A percentile compares a stretch with the other conserved stretches of the same genome.
These are phyloP conservation scores for Dactylellina haptotyla DNA, from an alignment of 2,329 filamentous ascomycete species.

Conservation along the genomic window DNA sequence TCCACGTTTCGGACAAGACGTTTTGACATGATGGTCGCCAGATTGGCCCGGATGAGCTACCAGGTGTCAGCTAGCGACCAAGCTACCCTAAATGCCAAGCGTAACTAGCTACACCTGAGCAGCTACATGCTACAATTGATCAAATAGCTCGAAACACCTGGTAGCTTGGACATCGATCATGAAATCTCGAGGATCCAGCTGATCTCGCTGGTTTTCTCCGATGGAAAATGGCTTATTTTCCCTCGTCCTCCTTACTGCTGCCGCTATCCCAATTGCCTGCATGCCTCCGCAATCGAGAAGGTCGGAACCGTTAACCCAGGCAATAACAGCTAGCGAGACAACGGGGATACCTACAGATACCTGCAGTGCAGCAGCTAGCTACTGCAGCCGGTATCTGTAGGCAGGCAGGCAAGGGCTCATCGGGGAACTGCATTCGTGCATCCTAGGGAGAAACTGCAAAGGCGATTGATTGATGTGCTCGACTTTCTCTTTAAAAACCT, in stretches of 20 bases:
- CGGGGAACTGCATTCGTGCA: slow-evolving; percentile 46
- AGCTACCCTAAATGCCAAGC: too few species aligned
- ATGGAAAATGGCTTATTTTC: too few species aligned
- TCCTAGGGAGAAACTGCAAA: slow-evolving; percentile 17
- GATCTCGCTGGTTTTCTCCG: background rate
- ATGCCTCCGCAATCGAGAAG: slow-evolving; percentile 25
- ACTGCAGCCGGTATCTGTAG: background rate
- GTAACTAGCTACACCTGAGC: too few species aligned
- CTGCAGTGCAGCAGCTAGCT: background rate
- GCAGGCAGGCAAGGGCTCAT: slow-evolving; percentile 38
- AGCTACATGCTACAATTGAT: too few species aligned
- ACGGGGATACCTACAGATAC: slow-evolving; percentile 16
- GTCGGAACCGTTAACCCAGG: slow-evolving; percentile 19
- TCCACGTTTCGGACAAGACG: background rate
- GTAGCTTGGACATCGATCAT: background rate
- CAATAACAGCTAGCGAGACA: slow-evolving; percentile 25
- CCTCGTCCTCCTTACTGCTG: background rate
- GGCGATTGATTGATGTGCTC: slow-evolving; percentile 14
- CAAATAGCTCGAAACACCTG: too few species aligned
- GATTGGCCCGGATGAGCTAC: background rate
- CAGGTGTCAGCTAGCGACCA: background rate
- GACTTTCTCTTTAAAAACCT: background rate
- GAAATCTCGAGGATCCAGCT: background rate
- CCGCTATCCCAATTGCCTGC: slow-evolving; percentile 27
- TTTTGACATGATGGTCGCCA: background rate